phyloP scores from a whole-genome alignment of 1,139 yeast genomes.

The Blastobotrys proliferans region DNA sequence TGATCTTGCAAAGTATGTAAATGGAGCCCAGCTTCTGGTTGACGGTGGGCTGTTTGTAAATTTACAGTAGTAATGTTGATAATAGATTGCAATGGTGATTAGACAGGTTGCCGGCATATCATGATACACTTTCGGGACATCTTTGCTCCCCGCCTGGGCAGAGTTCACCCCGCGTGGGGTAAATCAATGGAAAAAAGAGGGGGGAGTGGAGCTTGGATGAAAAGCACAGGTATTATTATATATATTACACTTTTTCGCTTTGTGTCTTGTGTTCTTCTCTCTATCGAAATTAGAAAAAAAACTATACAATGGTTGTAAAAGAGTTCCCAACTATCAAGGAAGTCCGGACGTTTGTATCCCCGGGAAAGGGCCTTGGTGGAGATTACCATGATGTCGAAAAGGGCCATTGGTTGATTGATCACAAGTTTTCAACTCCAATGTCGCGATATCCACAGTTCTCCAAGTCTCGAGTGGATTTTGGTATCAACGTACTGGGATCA shows the following conservation, averaged over 20 bases:
- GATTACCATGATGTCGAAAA: conserved; percentile 47
- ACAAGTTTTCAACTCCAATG: conserved; percentile 46
- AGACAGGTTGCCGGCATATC: too few relatives aligned
- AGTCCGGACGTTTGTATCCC: conserved; percentile 41
- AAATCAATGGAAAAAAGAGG: too few relatives aligned
- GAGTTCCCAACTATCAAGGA: conserved; percentile 34
- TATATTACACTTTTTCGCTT: neutral
- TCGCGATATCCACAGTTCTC: conserved; percentile 44
- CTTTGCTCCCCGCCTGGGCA: too few relatives aligned
- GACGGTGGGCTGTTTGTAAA: conserved; percentile 39
- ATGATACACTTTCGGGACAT: too few relatives aligned
- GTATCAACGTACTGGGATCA: conserved; percentile 49
- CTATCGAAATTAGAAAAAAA: too few relatives aligned
- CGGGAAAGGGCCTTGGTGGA: conserved; percentile 35
- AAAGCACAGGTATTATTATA: too few relatives aligned
- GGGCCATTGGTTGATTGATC: conserved; percentile 49
- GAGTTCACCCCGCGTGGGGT: too few relatives aligned
- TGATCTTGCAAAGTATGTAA: conserved; percentile 41
- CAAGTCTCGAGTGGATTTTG: conserved; percentile 45
- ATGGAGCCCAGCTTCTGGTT: conserved; percentile 45
- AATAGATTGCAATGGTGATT: neutral
- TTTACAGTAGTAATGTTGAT: conserved; percentile 7
- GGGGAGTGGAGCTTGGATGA: too few relatives aligned
- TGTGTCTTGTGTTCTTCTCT: neutral
- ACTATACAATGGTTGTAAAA: neutral